Evolutionary conservation across 139 green algal species (phyloP), one percentile per base, ranked within the genome.

Genomic region (Limnomonas spitsbergensis): DNA sequence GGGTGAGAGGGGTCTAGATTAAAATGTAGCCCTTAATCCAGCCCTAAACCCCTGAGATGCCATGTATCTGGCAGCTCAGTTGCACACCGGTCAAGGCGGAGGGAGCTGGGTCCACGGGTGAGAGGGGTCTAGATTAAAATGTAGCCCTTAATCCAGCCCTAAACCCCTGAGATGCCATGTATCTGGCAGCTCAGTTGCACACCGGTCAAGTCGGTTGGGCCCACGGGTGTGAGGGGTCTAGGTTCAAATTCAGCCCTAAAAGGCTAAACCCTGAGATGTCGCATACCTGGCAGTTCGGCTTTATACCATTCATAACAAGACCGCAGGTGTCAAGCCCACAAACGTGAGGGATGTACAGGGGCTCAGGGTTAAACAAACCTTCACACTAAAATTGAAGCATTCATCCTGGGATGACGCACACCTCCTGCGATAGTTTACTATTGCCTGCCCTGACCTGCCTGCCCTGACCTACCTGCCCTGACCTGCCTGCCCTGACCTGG

Each of bases 41-140:
- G n/a, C n/a, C n/a, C n/a, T 9, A 31, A 40, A n/a, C 2, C 67
- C 73, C 80, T n/a, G 83, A 87, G 66, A 54, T 31, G 3, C 34
- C 31, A 35, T 66, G 72, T 3, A 73, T 82, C 73, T 87, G 79
- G 79, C 76, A 83, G 79, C 84, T 83, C 29, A 76, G 66, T 1
- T 20, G 84, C 38, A 42, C 39, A 35, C 76, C 82, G 29, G 76
- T 84, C 67, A 75, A 77, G 71, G 83, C 66, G 34, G 79, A 87
- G 71, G 79, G 71, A 1, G 75, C 82, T n/a, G 79, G 75, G 1
- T 77, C 79, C 38, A 84, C 83, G 42, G 83, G 83, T 87, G 78
- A 38, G 67, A 69, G 32, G 29, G 7, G n/a, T 4, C n/a, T 29
- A n/a, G 9, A 34, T 75, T 42, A 53, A 34, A 75, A 6, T n/a